These are phyloP conservation scores for Kodamaea leandrae DNA, from an alignment of 805 yeast genomes.

Conservation along the genomic window DNA sequence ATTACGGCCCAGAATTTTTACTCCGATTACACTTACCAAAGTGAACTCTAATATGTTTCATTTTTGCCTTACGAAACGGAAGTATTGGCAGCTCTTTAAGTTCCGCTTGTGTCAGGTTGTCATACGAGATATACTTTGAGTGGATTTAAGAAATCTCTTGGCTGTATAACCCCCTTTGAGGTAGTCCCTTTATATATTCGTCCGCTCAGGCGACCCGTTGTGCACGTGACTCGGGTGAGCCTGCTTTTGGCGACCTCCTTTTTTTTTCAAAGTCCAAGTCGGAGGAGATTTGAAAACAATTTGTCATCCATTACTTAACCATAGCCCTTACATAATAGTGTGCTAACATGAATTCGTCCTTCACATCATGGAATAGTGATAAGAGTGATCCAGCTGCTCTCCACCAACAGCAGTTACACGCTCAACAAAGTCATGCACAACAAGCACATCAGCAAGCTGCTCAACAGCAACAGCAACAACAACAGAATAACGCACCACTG, in stretches of 20 bases:
- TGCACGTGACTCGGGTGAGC: not conserved
- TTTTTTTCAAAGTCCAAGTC: not conserved
- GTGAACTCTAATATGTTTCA: too few relatives aligned
- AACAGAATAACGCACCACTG: slow-evolving; percentile 8
- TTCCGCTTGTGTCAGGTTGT: too few relatives aligned
- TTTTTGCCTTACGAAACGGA: too few relatives aligned
- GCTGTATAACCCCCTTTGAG: too few relatives aligned
- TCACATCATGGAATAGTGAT: slow-evolving; percentile 23
- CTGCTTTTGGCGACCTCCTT: not conserved
- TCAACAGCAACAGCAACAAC: slow-evolving; percentile 7
- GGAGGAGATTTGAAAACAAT: slow-evolving; percentile 1
- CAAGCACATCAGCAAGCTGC: slow-evolving; percentile 11
- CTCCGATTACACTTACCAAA: too few relatives aligned
- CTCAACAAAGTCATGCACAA: slow-evolving; percentile 9
- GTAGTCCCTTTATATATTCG: too few relatives aligned
- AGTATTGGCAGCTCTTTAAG: too few relatives aligned
- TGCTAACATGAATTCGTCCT: slow-evolving; percentile 22
- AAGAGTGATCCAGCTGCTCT: slow-evolving; percentile 16
- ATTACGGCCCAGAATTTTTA: too few relatives aligned
- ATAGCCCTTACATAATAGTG: slow-evolving; percentile 8
- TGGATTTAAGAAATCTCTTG: too few relatives aligned
- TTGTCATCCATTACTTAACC: slow-evolving; percentile 17
- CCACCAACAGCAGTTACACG: slow-evolving; percentile 10
- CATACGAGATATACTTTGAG: too few relatives aligned
- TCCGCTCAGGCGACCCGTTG: too few relatives aligned